These are phyloP conservation scores for Candida ficus DNA, from an alignment of 805 yeast species.

Conservation along the genomic window DNA sequence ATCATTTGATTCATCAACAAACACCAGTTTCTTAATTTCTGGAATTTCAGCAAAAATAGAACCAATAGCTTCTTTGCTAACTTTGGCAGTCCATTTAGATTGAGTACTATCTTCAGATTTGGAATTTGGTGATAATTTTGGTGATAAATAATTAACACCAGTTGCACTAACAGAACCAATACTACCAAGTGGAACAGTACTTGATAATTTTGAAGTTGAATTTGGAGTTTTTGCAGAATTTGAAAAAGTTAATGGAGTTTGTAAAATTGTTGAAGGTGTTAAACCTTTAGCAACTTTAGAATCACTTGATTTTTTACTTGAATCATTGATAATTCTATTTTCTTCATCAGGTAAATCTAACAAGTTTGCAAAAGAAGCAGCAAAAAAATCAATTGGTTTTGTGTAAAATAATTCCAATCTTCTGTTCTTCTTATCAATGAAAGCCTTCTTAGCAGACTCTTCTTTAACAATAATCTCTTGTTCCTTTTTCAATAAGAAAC, in stretches of 20 bases:
- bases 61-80: slow-evolving; percentile 22
- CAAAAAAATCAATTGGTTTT: slow-evolving; percentile 22
- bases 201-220: slow-evolving; percentile 15
- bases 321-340: slow-evolving; percentile 17
- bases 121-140: slow-evolving; percentile 20
- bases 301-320: slow-evolving; percentile 14
- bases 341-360: slow-evolving; percentile 25
- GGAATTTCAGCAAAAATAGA: slow-evolving; percentile 15
- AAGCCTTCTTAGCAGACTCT: slow-evolving; percentile 11
- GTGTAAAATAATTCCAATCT: slow-evolving; percentile 19
- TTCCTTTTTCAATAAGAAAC: slow-evolving; percentile 19
- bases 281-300: slow-evolving; percentile 21
- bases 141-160: slow-evolving; percentile 19
- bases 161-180: slow-evolving; percentile 5
- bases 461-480: slow-evolving; percentile 21
- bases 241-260: slow-evolving; percentile 25
- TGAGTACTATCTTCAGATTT: slow-evolving; percentile 3
- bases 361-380: slow-evolving; percentile 23
- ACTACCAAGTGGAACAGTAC: not conserved
- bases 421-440: slow-evolving; percentile 18
- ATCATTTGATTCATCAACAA: slow-evolving; percentile 9
- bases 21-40: slow-evolving; percentile 18
- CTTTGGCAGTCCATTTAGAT: slow-evolving; percentile 20
- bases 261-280: slow-evolving; percentile 26
- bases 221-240: slow-evolving; percentile 23